Base-by-base conservation (phyloP, 192 early-diverging fungal genomes). In the Ambispora gerdemannii region DNA sequence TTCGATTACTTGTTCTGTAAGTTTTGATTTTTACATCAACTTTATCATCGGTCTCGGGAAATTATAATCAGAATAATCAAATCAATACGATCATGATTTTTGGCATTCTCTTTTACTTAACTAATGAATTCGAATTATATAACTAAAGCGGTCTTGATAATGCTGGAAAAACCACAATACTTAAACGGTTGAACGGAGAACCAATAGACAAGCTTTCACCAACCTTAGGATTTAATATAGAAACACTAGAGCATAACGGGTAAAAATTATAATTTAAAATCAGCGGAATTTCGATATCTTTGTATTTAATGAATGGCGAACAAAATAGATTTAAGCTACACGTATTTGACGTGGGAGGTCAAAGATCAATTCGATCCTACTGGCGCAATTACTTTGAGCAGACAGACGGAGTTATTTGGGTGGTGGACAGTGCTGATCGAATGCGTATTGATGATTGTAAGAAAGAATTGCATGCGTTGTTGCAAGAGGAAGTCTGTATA, bases 301-400 rank as follows among this genome's bases (percentile, higher is more conserved):
- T 19, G 13, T 60, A 43, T 27, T 69, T 50, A 10, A 64, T 27
- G 15, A 71, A 70, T 38, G 72, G 70, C 50, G 7, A 22, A 25
- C 71, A 35, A 30, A 20, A n/a, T 43, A 88, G 86, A 22, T 97
- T 86, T 83, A 91, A 90, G 69, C 80, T 95, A 70, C 94, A 97
- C 71, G 87, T 96, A 63, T 95, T 92, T 93, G 97, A 99, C 77
- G 92, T 99, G 28, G 97, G 97, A 38, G 97, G 97, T 0, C 97
- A 99, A 77, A 92, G 92, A 70, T 92, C 92, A 3, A 96, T 99
- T 72, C 86, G 97, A 66, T 89, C 93, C 3, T 99, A 97, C 77
- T 99, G 97, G 97, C 81, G 96, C 32, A 99, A 99, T 82, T 99
- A 99, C 72, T 99, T 99, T 88, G 97, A 99, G 75, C 92, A 96